Evolutionary conservation across 2,329 filamentous ascomycete species (phyloP), one percentile per base, ranked within the genome.

Genomic region (Cladosporium sp.): DNA sequence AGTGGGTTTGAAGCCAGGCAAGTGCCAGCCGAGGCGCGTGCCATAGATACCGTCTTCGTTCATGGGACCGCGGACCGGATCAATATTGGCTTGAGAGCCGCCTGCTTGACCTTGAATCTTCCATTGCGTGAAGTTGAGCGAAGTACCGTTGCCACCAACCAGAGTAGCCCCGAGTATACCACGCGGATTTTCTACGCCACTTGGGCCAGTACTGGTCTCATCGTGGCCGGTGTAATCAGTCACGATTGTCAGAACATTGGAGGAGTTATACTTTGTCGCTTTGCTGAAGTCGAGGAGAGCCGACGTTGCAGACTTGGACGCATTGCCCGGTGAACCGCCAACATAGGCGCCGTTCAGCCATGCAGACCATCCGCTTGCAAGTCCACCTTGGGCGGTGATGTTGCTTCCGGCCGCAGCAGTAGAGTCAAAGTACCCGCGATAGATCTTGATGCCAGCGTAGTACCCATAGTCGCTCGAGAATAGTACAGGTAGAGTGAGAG

Each of bases 391-490:
- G 52, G 93, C 79, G 0, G 78, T 79, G 0, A 80, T 80, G 68
- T 92, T 89, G 1, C 82, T 78, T n/a, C 89, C 89, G 1, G 80
- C 83, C 4, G 90, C 86, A 0, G 80, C 83, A 26, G 51, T 11
- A 30, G 51, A 54, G 51, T 54, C 51, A 74, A 94, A 93, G 69
- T 87, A 83, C 0, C 90, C 91, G 1, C 90, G 86, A 80, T 86
- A 93, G 59, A 93, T 71, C 0, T 92, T 81, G 1, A 85, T 86
- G 3, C 91, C 90, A 0, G 87, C 84, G 74, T 91, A 83, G 77
- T 88, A 93, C 26, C 90, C 90, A 72, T 93, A 93, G 76, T 93
- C 90, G n/a, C 86, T 86, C 0, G 83, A 84, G 72, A 90, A 92
- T 0, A 93, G 83, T 2, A 78, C 80, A 0, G 90, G 87, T 0